Percentiles rank a stretch among this genome's conserved stretches.
phyloP scores from a whole-genome alignment of 2,329 filamentous ascomycete genomes.

The Plectosphaerella plurivora region DNA sequence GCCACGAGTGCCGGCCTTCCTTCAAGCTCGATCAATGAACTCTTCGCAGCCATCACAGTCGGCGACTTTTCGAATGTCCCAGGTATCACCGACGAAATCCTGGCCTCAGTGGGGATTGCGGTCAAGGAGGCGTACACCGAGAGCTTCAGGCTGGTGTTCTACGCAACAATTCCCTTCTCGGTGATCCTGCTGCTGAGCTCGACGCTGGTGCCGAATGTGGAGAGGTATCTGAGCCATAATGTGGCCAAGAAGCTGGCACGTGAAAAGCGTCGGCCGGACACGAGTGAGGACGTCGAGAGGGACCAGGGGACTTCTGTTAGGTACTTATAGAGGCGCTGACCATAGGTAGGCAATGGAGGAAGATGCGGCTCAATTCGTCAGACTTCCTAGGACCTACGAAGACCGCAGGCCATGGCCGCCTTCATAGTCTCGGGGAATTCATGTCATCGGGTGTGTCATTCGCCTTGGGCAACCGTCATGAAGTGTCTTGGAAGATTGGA shows the following conservation, averaged over 20 bases:
- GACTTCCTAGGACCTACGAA: too few species aligned
- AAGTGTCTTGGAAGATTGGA: too few species aligned
- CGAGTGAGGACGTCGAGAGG: neutral
- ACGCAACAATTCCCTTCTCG: slow-evolving; percentile 32
- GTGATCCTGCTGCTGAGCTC: slow-evolving; percentile 31
- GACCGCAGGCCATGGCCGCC: too few species aligned
- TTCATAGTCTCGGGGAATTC: neutral
- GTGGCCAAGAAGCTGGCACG: slow-evolving; percentile 37
- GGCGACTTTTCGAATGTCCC: slow-evolving; percentile 26
- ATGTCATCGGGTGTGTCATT: too few species aligned
- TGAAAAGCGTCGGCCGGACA: neutral
- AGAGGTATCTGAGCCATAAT: slow-evolving; percentile 35
- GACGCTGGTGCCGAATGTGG: slow-evolving; percentile 33
- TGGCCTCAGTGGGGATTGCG: slow-evolving; percentile 25
- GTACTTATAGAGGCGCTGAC: neutral
- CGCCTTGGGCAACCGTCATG: too few species aligned
- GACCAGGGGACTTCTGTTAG: neutral
- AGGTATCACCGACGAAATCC: slow-evolving; percentile 26
- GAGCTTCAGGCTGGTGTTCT: slow-evolving; percentile 40
- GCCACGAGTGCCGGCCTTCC: slow-evolving; percentile 30
- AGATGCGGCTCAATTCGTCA: too few species aligned
- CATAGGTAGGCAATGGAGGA: too few species aligned
- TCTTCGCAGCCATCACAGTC: slow-evolving; percentile 26
- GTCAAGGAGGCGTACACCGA: slow-evolving; percentile 33
- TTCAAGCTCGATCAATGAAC: slow-evolving; percentile 19